Evolutionary conservation across 1,284 basidiomycete species (phyloP), one percentile per base, ranked within the genome.

Genomic region (Ustilago curta): DNA sequence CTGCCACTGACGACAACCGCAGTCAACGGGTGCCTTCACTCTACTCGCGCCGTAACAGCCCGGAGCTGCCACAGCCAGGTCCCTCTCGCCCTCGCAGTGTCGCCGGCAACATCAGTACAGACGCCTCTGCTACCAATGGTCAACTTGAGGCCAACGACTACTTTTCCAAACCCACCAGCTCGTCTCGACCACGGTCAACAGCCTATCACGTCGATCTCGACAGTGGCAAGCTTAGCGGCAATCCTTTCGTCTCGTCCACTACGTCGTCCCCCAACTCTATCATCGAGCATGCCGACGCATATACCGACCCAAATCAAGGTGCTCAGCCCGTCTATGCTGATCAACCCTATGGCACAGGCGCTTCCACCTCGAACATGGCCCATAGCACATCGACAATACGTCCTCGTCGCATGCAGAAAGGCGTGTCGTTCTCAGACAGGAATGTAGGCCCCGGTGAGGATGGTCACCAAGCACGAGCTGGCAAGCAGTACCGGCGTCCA

Each of bases 11-110:
- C n/a, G 61, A 68, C 50, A 52, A 45, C 25, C 60, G 57, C 44
- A 55, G 59, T 49, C 66, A 60, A 19, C 69, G 59, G 8, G 50
- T 63, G 12, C 40, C 69, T n/a, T 73, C 76, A 19, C 45, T 72
- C 51, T 78, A 74, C 53, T 71, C 73, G 19, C 66, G 72, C 2
- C 66, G 74, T 55, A 70, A 76, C 51, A 76, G 73, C 32, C 73
- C 73, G 37, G 67, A 76, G 14, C 39, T 65, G 16, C 59, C 59
- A 18, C 58, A 65, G 21, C 57, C 67, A 8, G 62, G 61, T 9
- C 59, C 71, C 1, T 70, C 75, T 42, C 66, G 67, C 14, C 63
- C 66, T 23, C 62, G 63, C 27, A 73, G 57, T 32, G 67, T 61
- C 40, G 61, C 56, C 29, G 50, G 56, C 40, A 50, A 39, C 21